Evolutionary conservation across 768 basidiomycete species (phyloP), one percentile per base, ranked within the genome.

Genomic region (Mycena sanguinolenta): DNA sequence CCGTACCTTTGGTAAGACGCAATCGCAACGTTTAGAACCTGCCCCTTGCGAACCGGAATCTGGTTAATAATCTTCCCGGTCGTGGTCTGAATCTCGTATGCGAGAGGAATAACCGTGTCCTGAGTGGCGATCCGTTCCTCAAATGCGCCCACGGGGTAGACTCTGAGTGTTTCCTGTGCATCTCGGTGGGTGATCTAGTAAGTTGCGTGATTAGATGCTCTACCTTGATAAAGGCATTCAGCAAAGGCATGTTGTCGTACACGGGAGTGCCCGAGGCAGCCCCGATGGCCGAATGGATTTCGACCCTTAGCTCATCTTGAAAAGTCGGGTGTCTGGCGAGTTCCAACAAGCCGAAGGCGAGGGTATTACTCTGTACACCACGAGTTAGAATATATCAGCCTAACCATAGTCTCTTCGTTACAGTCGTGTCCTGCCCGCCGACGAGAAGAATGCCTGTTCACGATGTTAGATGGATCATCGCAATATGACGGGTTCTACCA

Each of bases 141-240:
- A 14, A 38, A 14, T 6, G 55, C n/a, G 4, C 2, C 55, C 9
- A 36, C 55, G 4, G 55, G 55, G 17, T 38, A 58, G 17, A 38
- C 14, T 58, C 55, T 58, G 34, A 58, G 55, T 16, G 36, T 25
- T 30, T 58, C 55, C 55, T 58, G 36, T 32, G 30, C 32, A 52
- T 4, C 27, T 8, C 3, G 13, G 5, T n/a, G 13, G 9, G 10
- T 38, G 13, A 34, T 0, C 7, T 4, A 25, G 21, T 4, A 4
- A 10, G 13, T 57, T 12, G 23, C 3, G 30, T 4, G 19, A 55
- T 10, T 5, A 3, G 21, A 4, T 30, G 14, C 30, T 32, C 1
- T n/a, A 58, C 55, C 55, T 58, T 58, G n/a, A 58, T 58, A 32
- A 58, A 23, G 14, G 55, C 55, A 25, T 58, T 58, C 36, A 58